Evolutionary conservation across 768 basidiomycete genomes (phyloP).

Genomic region (Mycena vitilis): DNA sequence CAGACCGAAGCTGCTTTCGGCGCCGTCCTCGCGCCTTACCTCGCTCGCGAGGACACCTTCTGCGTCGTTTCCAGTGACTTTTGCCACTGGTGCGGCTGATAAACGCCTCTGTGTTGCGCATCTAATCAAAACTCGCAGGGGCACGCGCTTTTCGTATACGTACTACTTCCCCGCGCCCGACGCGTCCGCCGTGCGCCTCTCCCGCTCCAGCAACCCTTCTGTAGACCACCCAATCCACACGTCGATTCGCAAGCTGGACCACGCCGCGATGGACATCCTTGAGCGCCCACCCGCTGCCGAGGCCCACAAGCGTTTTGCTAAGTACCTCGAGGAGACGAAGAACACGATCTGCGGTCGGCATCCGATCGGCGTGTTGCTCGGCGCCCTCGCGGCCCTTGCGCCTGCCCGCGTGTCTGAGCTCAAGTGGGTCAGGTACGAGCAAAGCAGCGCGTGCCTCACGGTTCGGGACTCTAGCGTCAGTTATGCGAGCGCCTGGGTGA

Average conservation of each 20-base stretch:
- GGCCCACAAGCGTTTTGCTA: conserved; percentile 72
- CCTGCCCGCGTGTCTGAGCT: conserved; percentile 52
- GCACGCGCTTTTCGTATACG: conserved; percentile 87
- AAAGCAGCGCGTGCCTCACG: conserved; percentile 81
- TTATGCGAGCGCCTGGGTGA: conserved; percentile 92
- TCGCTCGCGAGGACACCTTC: conserved; percentile 82
- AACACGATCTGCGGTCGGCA: conserved; percentile 99
- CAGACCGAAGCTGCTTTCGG: conserved; percentile 74
- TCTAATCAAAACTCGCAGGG: conserved; percentile 59
- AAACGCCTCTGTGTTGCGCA: neutral
- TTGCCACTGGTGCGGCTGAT: conserved; percentile 86
- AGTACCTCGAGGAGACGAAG: conserved; percentile 77
- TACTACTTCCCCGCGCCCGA: conserved; percentile 81
- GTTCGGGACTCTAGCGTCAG: conserved; percentile 91
- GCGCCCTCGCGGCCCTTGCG: conserved; percentile 74
- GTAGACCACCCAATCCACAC: conserved; percentile 76
- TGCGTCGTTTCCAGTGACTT: conserved; percentile 96
- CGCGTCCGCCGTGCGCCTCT: conserved; percentile 61
- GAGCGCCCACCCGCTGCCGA: conserved; percentile 65
- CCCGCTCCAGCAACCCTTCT: conserved; percentile 53
- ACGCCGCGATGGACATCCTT: conserved; percentile 84
- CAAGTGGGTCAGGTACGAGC: conserved; percentile 93
- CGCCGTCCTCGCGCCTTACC: conserved; percentile 80
- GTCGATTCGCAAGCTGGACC: conserved; percentile 88
- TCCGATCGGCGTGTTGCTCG: conserved; percentile 92